Evolutionary conservation across 495 filamentous ascomycete genomes (phyloP), one percentile per base, ranked within the genome.

Genomic region (Parachaetomium inaequale): DNA sequence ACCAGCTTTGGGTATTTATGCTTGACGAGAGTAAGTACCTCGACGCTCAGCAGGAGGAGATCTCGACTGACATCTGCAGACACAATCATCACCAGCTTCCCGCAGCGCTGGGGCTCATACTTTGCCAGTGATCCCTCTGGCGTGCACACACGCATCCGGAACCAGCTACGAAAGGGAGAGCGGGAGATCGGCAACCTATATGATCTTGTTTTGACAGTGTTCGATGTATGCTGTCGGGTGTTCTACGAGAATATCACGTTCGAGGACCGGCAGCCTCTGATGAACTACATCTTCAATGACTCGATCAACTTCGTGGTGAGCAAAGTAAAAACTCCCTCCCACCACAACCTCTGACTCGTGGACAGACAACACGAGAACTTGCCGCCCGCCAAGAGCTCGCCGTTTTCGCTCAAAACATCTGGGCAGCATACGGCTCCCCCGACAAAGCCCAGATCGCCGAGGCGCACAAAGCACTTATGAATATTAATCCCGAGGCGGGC

Each of bases 371-470:
- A 4, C 14, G 62, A 42, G 62, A 63, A 26, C 55, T 63, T 12
- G 62, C 62, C 19, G 47, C 62, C 26, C 62, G 62, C 4, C 62
- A 63, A 34, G 55, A 59, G 7, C 55, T 63, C 0, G 47, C 32
- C 19, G 25, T n/a, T 7, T 34, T 63, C 7, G 62, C 62, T 0
- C 62, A 63, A 15, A 46, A 50, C 2, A 63, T 63, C 14, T 51
- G 53, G 36, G 34, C 55, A 3, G 62, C 62, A 3, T 63, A 63
- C 28, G 36, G 42, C 0, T 63, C 62, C 23, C 62, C 62, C 28
- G 62, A 63, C 55, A 63, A 63, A 29, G 55, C 62, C 8, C 55
- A 58, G 29, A 63, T 63, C 31, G 55, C 55, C 28, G 62, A 63
- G 51, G 62, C 62, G 21, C 62, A 63, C 55, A 53, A 46, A 11